A percentile compares a stretch with the other conserved stretches of the same genome.
phyloP scores from a whole-genome alignment of 2,329 filamentous ascomycete species.

The Rosellinia necatrix region DNA sequence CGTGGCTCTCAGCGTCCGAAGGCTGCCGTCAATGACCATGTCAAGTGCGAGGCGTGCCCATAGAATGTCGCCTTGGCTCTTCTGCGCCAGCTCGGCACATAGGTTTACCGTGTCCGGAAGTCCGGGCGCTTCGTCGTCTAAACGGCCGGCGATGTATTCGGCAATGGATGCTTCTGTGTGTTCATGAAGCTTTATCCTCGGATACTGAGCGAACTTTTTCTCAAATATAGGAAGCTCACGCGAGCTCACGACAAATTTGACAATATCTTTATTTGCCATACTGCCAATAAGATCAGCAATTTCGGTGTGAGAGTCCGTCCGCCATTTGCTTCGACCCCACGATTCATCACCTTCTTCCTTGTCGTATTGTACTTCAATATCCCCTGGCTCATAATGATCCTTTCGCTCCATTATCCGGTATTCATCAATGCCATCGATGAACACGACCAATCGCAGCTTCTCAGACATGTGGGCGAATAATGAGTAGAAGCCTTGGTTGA shows the following conservation, averaged over 20 bases:
- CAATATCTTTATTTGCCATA: slow-evolving; percentile 37
- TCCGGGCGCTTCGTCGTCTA: slow-evolving; percentile 39
- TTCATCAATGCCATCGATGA: slow-evolving; percentile 41
- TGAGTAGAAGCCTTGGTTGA: slow-evolving; percentile 40
- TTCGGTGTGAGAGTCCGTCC: slow-evolving; percentile 38
- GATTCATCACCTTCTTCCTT: slow-evolving; percentile 37
- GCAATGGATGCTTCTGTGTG: slow-evolving; percentile 39
- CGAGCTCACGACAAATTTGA: slow-evolving; percentile 39
- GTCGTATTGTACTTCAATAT: slow-evolving; percentile 37
- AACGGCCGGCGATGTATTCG: slow-evolving; percentile 37
- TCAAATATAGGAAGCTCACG: slow-evolving; percentile 39
- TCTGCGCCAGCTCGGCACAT: slow-evolving; percentile 37
- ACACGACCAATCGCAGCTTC: slow-evolving; percentile 34
- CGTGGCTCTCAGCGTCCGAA: slow-evolving; percentile 36
- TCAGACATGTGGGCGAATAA: slow-evolving; percentile 40
- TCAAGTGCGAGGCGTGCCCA: slow-evolving; percentile 41
- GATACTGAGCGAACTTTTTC: slow-evolving; percentile 32
- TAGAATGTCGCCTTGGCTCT: slow-evolving; percentile 39
- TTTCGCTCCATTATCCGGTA: slow-evolving; percentile 42
- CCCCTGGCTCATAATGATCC: slow-evolving; percentile 38
- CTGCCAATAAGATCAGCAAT: slow-evolving; percentile 37
- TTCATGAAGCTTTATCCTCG: slow-evolving; percentile 37
- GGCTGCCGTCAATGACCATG: slow-evolving; percentile 40
- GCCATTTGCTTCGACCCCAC: slow-evolving; percentile 41
- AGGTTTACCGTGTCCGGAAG: slow-evolving; percentile 38